Conservation (phyloP, 2,329 filamentous ascomycete genomes). For the Botrytis galanthina region DNA sequence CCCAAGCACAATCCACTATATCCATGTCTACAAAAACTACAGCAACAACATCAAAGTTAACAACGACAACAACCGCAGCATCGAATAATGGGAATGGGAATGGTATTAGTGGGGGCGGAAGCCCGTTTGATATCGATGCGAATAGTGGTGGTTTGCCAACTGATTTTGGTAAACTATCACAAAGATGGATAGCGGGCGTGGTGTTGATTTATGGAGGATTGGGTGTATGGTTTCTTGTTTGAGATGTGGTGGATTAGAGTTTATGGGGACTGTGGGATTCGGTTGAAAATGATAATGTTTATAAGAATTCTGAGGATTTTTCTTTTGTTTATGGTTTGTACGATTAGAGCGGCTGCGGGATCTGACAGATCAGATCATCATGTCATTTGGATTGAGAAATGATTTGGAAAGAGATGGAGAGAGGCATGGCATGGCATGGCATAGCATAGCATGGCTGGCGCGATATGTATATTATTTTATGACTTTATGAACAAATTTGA, state of each 20-base stretch:
- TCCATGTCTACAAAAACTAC: background rate
- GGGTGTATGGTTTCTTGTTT: background rate
- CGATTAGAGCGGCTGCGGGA: background rate
- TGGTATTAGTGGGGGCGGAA: slow-evolving; percentile 19
- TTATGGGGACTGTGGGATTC: background rate
- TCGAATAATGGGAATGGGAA: slow-evolving; percentile 7
- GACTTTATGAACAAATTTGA: background rate
- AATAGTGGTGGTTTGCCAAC: background rate
- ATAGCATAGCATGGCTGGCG: background rate
- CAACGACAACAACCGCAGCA: background rate
- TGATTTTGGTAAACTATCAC: background rate
- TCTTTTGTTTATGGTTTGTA: background rate
- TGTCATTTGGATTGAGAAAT: background rate
- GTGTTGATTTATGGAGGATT: background rate
- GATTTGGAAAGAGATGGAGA: background rate
- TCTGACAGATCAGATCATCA: background rate
- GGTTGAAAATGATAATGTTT: background rate
- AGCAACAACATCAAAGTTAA: background rate
- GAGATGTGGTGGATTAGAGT: background rate
- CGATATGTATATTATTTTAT: background rate
- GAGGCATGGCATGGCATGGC: background rate
- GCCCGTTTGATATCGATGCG: slow-evolving; percentile 23
- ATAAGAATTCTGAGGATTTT: background rate
- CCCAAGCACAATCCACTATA: background rate
- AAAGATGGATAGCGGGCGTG: background rate